These are phyloP conservation scores for Pyracantha coccinea DNA, from an alignment of 331 rosid species.

Conservation along the genomic window DNA sequence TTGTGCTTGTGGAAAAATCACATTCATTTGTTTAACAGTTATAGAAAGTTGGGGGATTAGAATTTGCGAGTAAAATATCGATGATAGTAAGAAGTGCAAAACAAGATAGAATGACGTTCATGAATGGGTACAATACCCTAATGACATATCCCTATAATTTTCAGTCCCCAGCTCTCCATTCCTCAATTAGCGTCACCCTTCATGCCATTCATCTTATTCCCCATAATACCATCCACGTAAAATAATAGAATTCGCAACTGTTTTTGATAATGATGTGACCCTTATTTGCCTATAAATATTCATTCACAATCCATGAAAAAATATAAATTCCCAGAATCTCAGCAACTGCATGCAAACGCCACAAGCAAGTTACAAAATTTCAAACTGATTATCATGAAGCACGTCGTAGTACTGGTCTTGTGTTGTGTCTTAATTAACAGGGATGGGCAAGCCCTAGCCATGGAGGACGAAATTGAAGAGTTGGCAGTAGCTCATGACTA, in stretches of 20 bases:
- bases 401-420: slow-evolving; percentile 4
- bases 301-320: neutral
- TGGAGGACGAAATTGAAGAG: slow-evolving; percentile 5
- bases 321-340: neutral
- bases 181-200: neutral
- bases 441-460: slow-evolving; percentile 23
- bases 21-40: too few species aligned
- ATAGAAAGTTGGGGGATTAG: too few species aligned
- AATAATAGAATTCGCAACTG: neutral
- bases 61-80: too few species aligned
- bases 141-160: neutral
- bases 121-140: too few species aligned
- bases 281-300: neutral
- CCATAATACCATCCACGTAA: neutral
- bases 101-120: too few species aligned
- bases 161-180: neutral
- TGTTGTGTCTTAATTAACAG: slow-evolving; percentile 21
- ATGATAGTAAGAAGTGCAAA: too few species aligned
- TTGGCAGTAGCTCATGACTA: slow-evolving; percentile 31
- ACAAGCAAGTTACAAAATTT: neutral
- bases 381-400: neutral
- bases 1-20: too few species aligned
- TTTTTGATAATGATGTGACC: neutral
- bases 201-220: neutral
- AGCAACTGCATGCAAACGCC: neutral